Percentiles rank a stretch among this genome's conserved stretches.
These are phyloP conservation scores for Chaetomium sp. DNA, from an alignment of 2,329 filamentous ascomycete genomes.

Conservation along the genomic window DNA sequence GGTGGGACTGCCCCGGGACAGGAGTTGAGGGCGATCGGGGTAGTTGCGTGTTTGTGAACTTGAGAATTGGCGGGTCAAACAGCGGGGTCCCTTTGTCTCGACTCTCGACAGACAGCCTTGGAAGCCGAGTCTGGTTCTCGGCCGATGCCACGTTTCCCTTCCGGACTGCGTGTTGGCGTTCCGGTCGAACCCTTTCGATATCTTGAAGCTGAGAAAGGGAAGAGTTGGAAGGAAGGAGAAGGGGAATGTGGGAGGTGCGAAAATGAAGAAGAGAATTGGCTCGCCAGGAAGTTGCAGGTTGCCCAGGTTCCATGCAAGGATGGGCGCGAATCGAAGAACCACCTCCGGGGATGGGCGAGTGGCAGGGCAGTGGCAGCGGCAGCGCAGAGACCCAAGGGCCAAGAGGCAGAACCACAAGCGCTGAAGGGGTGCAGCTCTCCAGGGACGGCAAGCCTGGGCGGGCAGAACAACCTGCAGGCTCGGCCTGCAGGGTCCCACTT, in stretches of 20 bases:
- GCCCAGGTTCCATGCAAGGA: background rate
- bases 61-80: slow-evolving; percentile 19
- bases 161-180: background rate
- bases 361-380: slow-evolving; percentile 21
- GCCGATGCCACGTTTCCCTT: slow-evolving; percentile 20
- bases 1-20: background rate
- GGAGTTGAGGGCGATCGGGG: slow-evolving; percentile 10
- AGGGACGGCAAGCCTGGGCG: slow-evolving; percentile 16
- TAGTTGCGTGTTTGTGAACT: slow-evolving; percentile 11
- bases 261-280: slow-evolving; percentile 21
- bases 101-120: slow-evolving; percentile 15
- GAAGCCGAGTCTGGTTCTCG: slow-evolving; percentile 23
- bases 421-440: slow-evolving; percentile 21
- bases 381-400: background rate
- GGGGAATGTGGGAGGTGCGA: slow-evolving; percentile 7
- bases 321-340: slow-evolving; percentile 20
- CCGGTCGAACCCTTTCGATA: slow-evolving; percentile 13
- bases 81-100: slow-evolving; percentile 30
- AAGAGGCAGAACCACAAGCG: slow-evolving; percentile 18
- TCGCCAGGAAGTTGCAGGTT: background rate
- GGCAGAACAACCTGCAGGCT: slow-evolving; percentile 15
- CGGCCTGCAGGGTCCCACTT: slow-evolving; percentile 13
- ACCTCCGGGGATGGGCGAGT: slow-evolving; percentile 13
- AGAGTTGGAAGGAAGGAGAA: slow-evolving; percentile 11
- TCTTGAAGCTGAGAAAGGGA: slow-evolving; percentile 1